Evolutionary conservation across 805 yeast genomes (phyloP).

Genomic region (Saturnispora gosingensis): DNA sequence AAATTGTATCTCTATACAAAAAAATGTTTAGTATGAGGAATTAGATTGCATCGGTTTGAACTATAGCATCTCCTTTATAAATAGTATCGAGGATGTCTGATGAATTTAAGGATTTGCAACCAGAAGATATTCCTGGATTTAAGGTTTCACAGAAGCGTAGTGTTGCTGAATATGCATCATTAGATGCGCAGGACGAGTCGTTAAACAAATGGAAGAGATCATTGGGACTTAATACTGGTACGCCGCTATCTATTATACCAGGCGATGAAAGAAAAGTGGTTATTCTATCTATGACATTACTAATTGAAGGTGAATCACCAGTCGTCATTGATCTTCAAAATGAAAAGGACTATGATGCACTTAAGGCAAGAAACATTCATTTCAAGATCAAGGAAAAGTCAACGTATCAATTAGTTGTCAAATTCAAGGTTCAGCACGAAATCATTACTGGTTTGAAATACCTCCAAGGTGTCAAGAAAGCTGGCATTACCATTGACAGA

Average conservation of each 20-base stretch:
- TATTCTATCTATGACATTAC: slow-evolving; percentile 62
- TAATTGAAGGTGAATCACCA: slow-evolving; percentile 59
- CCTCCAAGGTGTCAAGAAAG: slow-evolving; percentile 74
- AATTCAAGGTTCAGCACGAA: slow-evolving; percentile 72
- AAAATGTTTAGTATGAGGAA: neutral
- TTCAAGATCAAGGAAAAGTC: slow-evolving; percentile 75
- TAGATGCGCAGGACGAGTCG: slow-evolving; percentile 88
- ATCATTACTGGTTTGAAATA: slow-evolving; percentile 86
- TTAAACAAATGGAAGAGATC: slow-evolving; percentile 88
- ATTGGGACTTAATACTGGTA: slow-evolving; percentile 58
- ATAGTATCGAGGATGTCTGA: slow-evolving; percentile 8
- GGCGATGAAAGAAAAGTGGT: slow-evolving; percentile 75
- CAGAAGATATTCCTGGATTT: slow-evolving; percentile 58
- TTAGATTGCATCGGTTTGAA: neutral
- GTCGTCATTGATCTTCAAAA: slow-evolving; percentile 57
- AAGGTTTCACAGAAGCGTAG: slow-evolving; percentile 64
- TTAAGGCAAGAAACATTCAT: slow-evolving; percentile 45
- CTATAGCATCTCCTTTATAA: neutral
- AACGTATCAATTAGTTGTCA: slow-evolving; percentile 59
- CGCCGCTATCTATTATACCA: slow-evolving; percentile 52
- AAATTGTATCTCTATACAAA: neutral
- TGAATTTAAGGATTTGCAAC: slow-evolving; percentile 44
- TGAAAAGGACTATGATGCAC: slow-evolving; percentile 45
- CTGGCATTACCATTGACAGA: slow-evolving; percentile 82
- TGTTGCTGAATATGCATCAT: slow-evolving; percentile 67